Base-by-base conservation (phyloP, 2,329 filamentous ascomycete genomes). In the Fusarium concolor region DNA sequence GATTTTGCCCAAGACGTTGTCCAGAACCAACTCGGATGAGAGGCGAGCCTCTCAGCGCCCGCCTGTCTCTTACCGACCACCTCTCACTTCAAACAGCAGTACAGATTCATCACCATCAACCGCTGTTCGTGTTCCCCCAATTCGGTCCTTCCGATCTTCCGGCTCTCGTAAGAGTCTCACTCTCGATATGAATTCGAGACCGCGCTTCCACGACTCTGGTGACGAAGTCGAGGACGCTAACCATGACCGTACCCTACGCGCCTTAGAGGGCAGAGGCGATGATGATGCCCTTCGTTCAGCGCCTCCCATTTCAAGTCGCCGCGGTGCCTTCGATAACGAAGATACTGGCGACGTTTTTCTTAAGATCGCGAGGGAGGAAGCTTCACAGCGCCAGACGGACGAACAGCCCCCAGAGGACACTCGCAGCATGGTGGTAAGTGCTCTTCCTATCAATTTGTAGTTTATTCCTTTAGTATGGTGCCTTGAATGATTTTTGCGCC, bases 281-380 rank as follows among this genome's bases (percentile, higher is more conserved):
- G 65, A 73, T 26, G 69, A 76, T 22, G 65, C 58, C 47, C 70
- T 75, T 46, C 79, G 79, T 26, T 77, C 79, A 68, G 80, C 81
- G n/a, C 79, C 80, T 9, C 79, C 80, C 20, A 76, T 81, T 59
- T 80, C 81, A 2, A 77, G 77, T 15, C 47, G 76, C 66, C 68
- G 76, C 71, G 65, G 78, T 71, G 44, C 74, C 72, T 58, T 71
- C 11, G 74, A 85, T 50, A 79, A 77, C 41, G 86, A 89, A 54
- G 86, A 87, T 66, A 85, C 82, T 5, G 85, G 85, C 38, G 87
- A 89, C 65, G 79, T 89, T 39, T 89, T 89, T 66, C 81, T 89
- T 62, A 84, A 81, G 54, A 88, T 89, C 61, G 86, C 87, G 14
- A 80, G 83, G 12, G 85, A 89, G 60, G 86, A 88, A 64, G 68